These are phyloP conservation scores for Linnemannia exigua DNA, from an alignment of 192 early-diverging fungal species.

Conservation along the genomic window DNA sequence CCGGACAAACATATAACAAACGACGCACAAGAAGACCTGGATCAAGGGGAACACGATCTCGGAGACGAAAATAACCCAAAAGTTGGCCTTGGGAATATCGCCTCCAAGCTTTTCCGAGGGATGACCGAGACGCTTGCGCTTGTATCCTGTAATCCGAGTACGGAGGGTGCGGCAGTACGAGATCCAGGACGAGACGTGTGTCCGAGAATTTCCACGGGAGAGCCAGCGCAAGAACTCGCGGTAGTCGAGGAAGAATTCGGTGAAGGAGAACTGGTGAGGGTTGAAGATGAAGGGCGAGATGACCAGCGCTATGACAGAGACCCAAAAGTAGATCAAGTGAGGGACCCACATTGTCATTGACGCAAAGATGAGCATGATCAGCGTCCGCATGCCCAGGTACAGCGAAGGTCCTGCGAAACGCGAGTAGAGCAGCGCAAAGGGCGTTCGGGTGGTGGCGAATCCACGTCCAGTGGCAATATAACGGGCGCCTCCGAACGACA, in stretches of 20 bases:
- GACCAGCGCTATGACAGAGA: conserved; percentile 80
- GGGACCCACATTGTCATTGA: conserved; percentile 80
- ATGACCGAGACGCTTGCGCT: conserved; percentile 81
- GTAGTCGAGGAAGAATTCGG: conserved; percentile 86
- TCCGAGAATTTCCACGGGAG: conserved; percentile 80
- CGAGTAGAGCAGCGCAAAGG: conserved; percentile 82
- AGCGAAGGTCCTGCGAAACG: conserved; percentile 82
- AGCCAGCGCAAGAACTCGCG: conserved; percentile 87
- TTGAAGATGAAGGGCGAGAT: conserved; percentile 91
- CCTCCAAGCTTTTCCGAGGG: conserved; percentile 69
- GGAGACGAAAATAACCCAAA: conserved; percentile 75
- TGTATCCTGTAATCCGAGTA: conserved; percentile 86
- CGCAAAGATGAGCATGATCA: conserved; percentile 81
- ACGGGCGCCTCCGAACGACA: conserved; percentile 84
- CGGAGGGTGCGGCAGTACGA: conserved; percentile 77
- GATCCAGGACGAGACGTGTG: conserved; percentile 86
- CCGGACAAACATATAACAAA: conserved; percentile 78
- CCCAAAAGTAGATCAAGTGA: conserved; percentile 86
- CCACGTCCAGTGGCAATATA: conserved; percentile 91
- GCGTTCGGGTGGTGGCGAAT: conserved; percentile 83
- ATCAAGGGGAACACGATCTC: conserved; percentile 81
- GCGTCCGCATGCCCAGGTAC: conserved; percentile 78
- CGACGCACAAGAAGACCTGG: conserved; percentile 71
- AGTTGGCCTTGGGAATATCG: conserved; percentile 76
- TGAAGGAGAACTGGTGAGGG: conserved; percentile 87